These are phyloP conservation scores for Piedraia hortae DNA, from an alignment of 2,329 filamentous ascomycete species.

Conservation along the genomic window DNA sequence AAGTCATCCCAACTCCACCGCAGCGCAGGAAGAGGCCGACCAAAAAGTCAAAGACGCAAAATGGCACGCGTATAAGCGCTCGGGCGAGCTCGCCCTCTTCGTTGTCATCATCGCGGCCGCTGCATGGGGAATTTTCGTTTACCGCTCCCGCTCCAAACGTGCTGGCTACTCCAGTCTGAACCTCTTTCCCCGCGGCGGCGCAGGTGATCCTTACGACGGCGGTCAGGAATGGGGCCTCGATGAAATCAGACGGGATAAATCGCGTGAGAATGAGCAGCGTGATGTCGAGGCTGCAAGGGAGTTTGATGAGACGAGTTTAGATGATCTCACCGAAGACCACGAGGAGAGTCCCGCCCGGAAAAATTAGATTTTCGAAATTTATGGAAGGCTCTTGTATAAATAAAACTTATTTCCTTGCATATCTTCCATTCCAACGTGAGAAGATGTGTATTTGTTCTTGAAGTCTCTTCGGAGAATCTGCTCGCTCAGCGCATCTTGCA, in stretches of 20 bases:
- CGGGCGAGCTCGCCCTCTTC: constrained; percentile 59
- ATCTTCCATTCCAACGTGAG: no score
- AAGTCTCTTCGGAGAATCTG: no score
- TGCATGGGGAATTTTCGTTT: constrained; percentile 46
- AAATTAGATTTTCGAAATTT: no score
- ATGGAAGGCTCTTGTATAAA: no score
- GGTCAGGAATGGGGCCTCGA: constrained; percentile 17
- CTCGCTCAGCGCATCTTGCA: no score
- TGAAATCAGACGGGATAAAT: constrained; percentile 11
- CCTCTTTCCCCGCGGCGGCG: constrained; percentile 14
- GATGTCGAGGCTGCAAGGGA: constrained; percentile 32
- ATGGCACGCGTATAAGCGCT: constrained; percentile 70
- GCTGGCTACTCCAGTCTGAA: constrained; percentile 19
- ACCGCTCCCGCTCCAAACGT: constrained; percentile 24
- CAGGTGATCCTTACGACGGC: constrained; percentile 10
- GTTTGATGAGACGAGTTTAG: constrained; percentile 31
- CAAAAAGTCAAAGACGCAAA: constrained; percentile 58
- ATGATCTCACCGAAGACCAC: constrained; percentile 21
- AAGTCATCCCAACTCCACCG: constrained; percentile 27
- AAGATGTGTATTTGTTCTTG: no score
- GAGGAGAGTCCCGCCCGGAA: no score
- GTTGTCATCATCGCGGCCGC: constrained; percentile 48
- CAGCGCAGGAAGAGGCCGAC: constrained; percentile 37
- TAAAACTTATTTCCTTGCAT: no score
- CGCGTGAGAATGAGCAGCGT: constrained; percentile 7